These are phyloP conservation scores for Nyssa sinensis DNA, from an alignment of 148 eudicot genomes.

Conservation along the genomic window DNA sequence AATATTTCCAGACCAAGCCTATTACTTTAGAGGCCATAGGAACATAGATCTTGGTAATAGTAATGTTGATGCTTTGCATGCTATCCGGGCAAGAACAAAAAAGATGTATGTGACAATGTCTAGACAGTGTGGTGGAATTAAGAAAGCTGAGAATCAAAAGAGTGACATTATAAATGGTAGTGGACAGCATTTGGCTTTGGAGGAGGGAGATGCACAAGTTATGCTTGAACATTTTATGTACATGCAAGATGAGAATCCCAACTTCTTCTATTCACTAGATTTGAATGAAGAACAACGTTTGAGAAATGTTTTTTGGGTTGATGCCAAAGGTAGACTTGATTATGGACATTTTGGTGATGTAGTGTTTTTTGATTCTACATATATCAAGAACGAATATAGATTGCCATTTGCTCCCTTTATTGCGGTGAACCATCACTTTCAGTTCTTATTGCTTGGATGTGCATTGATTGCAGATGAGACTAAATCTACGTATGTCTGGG, in stretches of 20 bases:
- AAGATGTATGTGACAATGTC: constrained; percentile 37
- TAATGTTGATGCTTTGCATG: constrained; percentile 28
- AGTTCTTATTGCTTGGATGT: constrained; percentile 30
- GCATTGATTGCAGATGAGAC: constrained; percentile 3
- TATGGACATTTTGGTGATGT: constrained; percentile 29
- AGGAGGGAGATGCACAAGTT: no score
- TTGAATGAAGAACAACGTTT: no score
- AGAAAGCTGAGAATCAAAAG: constrained; percentile 1
- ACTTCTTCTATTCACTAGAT: no score
- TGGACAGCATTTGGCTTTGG: no score
- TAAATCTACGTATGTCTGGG: constrained; percentile 19
- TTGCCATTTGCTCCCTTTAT: constrained; percentile 32
- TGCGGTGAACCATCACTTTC: constrained; percentile 40
- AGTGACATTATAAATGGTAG: not conserved
- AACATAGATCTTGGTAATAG: constrained; percentile 27
- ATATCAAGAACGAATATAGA: constrained; percentile 24
- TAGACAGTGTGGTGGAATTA: constrained; percentile 17
- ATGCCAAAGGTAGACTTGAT: no score
- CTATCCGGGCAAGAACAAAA: constrained; percentile 30
- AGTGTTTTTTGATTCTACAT: constrained; percentile 30
- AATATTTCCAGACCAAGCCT: no score
- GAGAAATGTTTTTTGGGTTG: no score
- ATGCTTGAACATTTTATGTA: no score
- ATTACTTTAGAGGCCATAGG: constrained; percentile 27
- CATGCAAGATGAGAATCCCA: no score